Evolutionary conservation across 352 stramenopile species (phyloP).

Genomic region (Peronospora farinosa): DNA sequence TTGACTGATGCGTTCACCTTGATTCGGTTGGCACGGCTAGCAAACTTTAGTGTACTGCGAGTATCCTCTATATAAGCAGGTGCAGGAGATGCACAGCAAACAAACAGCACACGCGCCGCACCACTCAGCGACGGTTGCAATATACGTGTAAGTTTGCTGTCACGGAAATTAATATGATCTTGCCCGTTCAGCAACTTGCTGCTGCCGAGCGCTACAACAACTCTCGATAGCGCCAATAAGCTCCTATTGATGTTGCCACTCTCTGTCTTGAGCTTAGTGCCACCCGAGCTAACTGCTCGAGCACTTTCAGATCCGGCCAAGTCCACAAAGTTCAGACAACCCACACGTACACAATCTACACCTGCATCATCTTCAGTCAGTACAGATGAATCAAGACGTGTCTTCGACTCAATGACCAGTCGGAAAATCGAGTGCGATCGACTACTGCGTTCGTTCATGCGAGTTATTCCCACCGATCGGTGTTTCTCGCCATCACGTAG

Average conservation of each 20-base stretch:
- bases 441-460: conserved; percentile 55
- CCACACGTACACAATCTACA: conserved; percentile 26
- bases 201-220: conserved; percentile 86
- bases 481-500: conserved; percentile 41
- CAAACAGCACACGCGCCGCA: conserved; percentile 75
- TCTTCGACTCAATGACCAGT: conserved; percentile 39
- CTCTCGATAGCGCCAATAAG: conserved; percentile 77
- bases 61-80: conserved; percentile 79
- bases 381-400: conserved; percentile 9
- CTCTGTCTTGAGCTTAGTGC: conserved; percentile 43
- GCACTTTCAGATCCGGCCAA: conserved; percentile 91
- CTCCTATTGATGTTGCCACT: conserved; percentile 61
- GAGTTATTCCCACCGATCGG: conserved; percentile 33
- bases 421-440: conserved; percentile 53
- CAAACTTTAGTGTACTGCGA: conserved; percentile 89
- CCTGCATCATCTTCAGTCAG: conserved; percentile 7
- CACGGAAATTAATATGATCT: conserved; percentile 87
- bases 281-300: conserved; percentile 62
- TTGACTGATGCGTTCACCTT: conserved; percentile 51
- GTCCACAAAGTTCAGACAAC: conserved; percentile 88
- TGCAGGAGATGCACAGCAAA: conserved; percentile 80
- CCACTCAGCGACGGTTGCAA: conserved; percentile 85
- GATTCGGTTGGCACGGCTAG: conserved; percentile 81
- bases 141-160: conserved; percentile 91
- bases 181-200: conserved; percentile 39